Conservation (phyloP, 1,284 basidiomycete species). For the Cryptococcus deneoformans region DNA sequence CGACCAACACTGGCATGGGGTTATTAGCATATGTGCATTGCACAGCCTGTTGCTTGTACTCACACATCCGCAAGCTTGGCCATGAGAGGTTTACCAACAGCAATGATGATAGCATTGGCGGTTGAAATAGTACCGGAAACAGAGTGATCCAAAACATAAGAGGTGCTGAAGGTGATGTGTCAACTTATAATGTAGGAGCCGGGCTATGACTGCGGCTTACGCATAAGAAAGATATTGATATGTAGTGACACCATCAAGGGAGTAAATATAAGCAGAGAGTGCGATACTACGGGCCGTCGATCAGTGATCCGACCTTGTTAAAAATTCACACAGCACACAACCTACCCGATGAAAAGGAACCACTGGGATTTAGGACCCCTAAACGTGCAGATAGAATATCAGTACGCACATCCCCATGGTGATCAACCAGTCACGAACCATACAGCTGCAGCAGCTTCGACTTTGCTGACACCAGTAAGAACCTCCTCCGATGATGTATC, state of each 20-base stretch:
- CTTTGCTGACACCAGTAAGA: slow-evolving; percentile 35
- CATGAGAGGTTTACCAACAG: slow-evolving; percentile 74
- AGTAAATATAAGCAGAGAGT: slow-evolving; percentile 71
- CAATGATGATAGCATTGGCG: slow-evolving; percentile 55
- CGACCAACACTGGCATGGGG: slow-evolving; percentile 45
- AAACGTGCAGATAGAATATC: not conserved
- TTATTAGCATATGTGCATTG: not conserved
- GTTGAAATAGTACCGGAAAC: slow-evolving; percentile 60
- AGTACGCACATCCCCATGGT: not conserved
- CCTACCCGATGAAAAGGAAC: slow-evolving; percentile 61
- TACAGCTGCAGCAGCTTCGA: slow-evolving; percentile 43
- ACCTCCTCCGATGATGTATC: slow-evolving; percentile 11
- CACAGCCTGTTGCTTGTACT: slow-evolving; percentile 7
- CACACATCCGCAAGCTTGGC: slow-evolving; percentile 72
- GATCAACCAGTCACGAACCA: slow-evolving; percentile 24
- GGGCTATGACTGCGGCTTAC: slow-evolving; percentile 12
- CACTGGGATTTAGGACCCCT: slow-evolving; percentile 53
- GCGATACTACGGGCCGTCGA: slow-evolving; percentile 54
- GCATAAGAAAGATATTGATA: slow-evolving; percentile 64
- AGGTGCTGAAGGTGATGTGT: slow-evolving; percentile 47
- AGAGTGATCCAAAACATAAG: slow-evolving; percentile 56
- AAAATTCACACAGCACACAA: slow-evolving; percentile 2
- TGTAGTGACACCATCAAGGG: slow-evolving; percentile 66
- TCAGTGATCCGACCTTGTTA: not conserved
- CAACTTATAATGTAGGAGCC: not conserved